Evolutionary conservation across 1,139 yeast species (phyloP), one percentile per base, ranked within the genome.

Genomic region (Geotrichum fermentans): DNA sequence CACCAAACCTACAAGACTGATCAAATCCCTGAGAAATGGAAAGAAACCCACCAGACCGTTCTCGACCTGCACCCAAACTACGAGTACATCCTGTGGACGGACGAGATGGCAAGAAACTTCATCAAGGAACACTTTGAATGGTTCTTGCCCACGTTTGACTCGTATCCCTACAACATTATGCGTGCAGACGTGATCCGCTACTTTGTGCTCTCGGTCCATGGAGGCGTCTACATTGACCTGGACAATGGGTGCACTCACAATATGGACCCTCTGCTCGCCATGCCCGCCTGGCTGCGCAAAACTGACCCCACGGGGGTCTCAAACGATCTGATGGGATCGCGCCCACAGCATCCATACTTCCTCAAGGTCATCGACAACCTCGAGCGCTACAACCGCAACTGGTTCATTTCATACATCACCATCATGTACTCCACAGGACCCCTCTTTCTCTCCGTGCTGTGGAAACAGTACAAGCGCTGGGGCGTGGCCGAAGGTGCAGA

Each of bases 371-470:
- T 88, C 56, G 82, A 82, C 55, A 77, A 76, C 49, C 73, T 89
- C 54, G 68, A 79, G 56, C 73, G 67, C 46, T 88, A 84, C 66
- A 55, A 62, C 52, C 58, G 55, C 45, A 61, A 61, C 57, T 62
- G 61, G 61, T 43, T 61, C 33, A 79, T 87, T 22, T 96, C 97
- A 14, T 89, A 89, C 68, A 73, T 89, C 53, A 89, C 97, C 35
- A 88, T 89, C 65, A 89, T 89, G 96, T 85, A 80, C 62, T 82
- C 95, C 14, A 90, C 97, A 0, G 97, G 97, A 3, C 97, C 97
- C 0, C 70, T 89, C 53, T 88, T 87, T 63, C 73, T 89, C 42
- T 83, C 94, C 13, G 90, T 87, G 40, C 75, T 89, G 58, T 85
- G 95, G 92, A 83, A 86, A 66, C 88, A 83, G 60, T 89, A 85